These are phyloP conservation scores for Hericium coralloides DNA, from an alignment of 768 basidiomycete genomes.

Conservation along the genomic window DNA sequence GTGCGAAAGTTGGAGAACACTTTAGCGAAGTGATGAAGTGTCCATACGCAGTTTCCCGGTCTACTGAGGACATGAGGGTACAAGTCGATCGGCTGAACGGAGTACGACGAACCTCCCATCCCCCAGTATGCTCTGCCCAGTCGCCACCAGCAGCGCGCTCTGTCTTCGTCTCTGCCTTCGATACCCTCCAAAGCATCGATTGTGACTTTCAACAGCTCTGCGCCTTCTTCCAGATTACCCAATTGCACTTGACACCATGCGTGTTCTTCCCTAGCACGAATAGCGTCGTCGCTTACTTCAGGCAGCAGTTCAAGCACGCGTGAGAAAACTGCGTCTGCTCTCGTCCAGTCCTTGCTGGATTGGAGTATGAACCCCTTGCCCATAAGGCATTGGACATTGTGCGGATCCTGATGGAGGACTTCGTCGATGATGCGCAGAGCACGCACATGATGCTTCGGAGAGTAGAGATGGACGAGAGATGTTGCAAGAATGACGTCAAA, in stretches of 20 bases:
- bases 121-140: conserved; percentile 73
- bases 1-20: conserved; percentile 65
- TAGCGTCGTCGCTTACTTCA: conserved; percentile 34
- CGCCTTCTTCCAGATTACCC: conserved; percentile 36
- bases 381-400: conserved; percentile 60
- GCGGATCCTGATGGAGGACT: conserved; percentile 52
- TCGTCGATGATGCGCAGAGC: conserved; percentile 70
- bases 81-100: not conserved
- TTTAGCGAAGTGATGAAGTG: conserved; percentile 77
- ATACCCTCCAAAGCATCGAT: conserved; percentile 34
- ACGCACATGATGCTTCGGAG: conserved; percentile 82
- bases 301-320: conserved; percentile 41
- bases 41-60: conserved; percentile 60
- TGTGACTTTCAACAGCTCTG: conserved; percentile 39
- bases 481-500: conserved; percentile 68
- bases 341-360: conserved; percentile 52
- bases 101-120: conserved; percentile 47
- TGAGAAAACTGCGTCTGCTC: conserved; percentile 56
- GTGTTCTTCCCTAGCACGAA: conserved; percentile 70
- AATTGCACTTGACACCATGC: conserved; percentile 76
- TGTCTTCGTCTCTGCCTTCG: conserved; percentile 43
- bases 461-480: conserved; percentile 74
- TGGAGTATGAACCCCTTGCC: conserved; percentile 69
- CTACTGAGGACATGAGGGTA: conserved; percentile 25
- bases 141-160: conserved; percentile 79